Percentiles rank a stretch among this genome's conserved stretches.
These are phyloP conservation scores for Tephrocybe sp. DNA, from an alignment of 768 basidiomycete species.

Conservation along the genomic window DNA sequence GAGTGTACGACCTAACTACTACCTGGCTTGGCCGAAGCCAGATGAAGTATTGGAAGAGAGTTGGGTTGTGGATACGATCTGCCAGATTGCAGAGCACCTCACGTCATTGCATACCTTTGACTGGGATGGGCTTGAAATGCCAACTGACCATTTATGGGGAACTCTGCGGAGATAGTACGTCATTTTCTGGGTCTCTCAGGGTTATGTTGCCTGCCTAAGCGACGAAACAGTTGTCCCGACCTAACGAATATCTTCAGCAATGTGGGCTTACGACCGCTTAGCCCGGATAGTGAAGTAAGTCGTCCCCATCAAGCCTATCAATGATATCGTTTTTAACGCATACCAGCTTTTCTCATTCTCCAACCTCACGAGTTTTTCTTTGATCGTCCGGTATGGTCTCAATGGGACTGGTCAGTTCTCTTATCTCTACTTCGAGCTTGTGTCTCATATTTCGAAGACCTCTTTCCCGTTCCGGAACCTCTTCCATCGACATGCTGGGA, in stretches of 20 bases:
- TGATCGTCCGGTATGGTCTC: slow-evolving; percentile 47
- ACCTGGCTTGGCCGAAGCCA: slow-evolving; percentile 48
- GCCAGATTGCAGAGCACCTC: slow-evolving; percentile 30
- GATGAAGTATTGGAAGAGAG: slow-evolving; percentile 40
- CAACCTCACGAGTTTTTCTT: slow-evolving; percentile 43
- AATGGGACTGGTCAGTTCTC: slow-evolving; percentile 31
- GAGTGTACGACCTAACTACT: slow-evolving; percentile 50
- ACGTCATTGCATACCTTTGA: slow-evolving; percentile 43
- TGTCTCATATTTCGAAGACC: slow-evolving; percentile 23
- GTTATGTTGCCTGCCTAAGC: background rate
- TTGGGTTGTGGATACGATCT: slow-evolving; percentile 39
- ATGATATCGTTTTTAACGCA: background rate
- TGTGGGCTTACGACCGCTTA: slow-evolving; percentile 35
- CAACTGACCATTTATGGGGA: slow-evolving; percentile 41
- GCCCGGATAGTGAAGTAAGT: slow-evolving; percentile 31
- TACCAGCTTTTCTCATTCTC: slow-evolving; percentile 41
- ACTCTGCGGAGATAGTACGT: slow-evolving; percentile 38
- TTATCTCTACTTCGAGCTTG: background rate
- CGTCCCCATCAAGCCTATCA: background rate
- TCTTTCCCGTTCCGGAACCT: slow-evolving; percentile 37
- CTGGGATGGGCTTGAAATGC: slow-evolving; percentile 53
- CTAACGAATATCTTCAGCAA: slow-evolving; percentile 45
- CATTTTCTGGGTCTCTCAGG: background rate
- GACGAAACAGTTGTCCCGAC: slow-evolving; percentile 36
- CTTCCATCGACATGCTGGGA: slow-evolving; percentile 46